Evolutionary conservation across 2,329 filamentous ascomycete species (phyloP), one percentile per base, ranked within the genome.

Genomic region (Paramyrothecium sp.): DNA sequence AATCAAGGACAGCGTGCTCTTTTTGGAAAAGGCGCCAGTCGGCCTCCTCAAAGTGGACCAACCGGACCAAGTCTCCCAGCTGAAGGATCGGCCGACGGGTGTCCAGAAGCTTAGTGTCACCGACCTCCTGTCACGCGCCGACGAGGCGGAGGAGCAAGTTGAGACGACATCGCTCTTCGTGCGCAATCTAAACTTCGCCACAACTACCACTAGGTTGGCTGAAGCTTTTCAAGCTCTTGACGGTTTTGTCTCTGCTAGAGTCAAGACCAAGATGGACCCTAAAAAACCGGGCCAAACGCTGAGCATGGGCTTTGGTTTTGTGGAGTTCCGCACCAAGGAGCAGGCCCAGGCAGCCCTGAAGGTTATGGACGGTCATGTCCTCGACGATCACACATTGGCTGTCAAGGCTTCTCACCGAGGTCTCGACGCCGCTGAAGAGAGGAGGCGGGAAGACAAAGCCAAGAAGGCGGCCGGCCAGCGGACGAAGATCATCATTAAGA

Each of bases 401-500:
- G 89, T 98, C 61, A 92, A 91, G 74, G 86, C 89, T 49, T 96
- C 93, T 7, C 92, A 97, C 77, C 92, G 89, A 73, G 91, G 90
- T 20, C 81, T 88, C 57, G 93, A 98, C 75, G 92, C 92, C 19
- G 93, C 91, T 2, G 92, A 96, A 71, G 91, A 96, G 75, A 86
- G 90, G 63, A 87, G 89, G 62, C 89, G 89, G 64, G 89, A 94
- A 63, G 92, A 98, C 69, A 86, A 84, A 62, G 87, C 89, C 53
- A 96, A 92, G 81, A 96, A 94, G 74, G 77, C 85, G 53, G 87
- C 90, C 22, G 84, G 84, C 17, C 86, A 88, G 70, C 85, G 87
- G 64, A 97, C 93, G 51, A 98, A 98, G 82, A 89, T 99, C 69
- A 89, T 98, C 75, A 89, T 99, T 79, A 99, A 98, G 81, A 99